Percentiles rank a stretch among this genome's conserved stretches.
Conservation (phyloP, 148 eudicot genomes). For the Rhododendron simsii region DNA sequence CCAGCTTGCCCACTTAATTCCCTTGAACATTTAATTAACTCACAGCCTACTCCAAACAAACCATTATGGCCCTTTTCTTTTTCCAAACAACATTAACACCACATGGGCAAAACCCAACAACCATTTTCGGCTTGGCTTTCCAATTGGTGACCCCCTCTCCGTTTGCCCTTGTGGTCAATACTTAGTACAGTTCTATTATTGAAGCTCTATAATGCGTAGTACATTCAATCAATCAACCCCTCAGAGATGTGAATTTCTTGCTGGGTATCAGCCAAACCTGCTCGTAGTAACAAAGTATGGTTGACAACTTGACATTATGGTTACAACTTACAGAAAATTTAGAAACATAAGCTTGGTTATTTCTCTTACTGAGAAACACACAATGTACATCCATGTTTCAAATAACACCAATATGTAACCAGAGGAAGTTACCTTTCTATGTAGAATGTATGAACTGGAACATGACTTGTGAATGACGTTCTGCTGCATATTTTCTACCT, state of each 20-base stretch:
- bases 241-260: neutral
- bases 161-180: neutral
- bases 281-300: neutral
- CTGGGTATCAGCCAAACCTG: neutral
- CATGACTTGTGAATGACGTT: too few relatives aligned
- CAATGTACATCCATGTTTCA: too few relatives aligned
- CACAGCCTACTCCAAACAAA: too few relatives aligned
- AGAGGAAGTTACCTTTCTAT: neutral
- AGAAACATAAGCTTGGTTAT: neutral
- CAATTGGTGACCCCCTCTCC: neutral
- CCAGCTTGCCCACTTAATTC: too few relatives aligned
- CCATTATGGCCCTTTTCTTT: too few relatives aligned
- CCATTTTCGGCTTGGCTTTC: neutral
- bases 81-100: too few relatives aligned
- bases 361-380: neutral
- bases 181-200: conserved; percentile 1
- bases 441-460: neutral
- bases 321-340: too few relatives aligned
- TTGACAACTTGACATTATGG: neutral
- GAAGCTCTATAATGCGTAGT: conserved; percentile 9
- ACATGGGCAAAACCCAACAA: too few relatives aligned
- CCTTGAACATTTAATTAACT: too few relatives aligned
- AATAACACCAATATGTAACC: too few relatives aligned
- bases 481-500: neutral
- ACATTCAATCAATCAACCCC: conserved; percentile 1